Evolutionary conservation across 73 alveolate species (phyloP).

Genomic region (Paramecium sonneborni): DNA sequence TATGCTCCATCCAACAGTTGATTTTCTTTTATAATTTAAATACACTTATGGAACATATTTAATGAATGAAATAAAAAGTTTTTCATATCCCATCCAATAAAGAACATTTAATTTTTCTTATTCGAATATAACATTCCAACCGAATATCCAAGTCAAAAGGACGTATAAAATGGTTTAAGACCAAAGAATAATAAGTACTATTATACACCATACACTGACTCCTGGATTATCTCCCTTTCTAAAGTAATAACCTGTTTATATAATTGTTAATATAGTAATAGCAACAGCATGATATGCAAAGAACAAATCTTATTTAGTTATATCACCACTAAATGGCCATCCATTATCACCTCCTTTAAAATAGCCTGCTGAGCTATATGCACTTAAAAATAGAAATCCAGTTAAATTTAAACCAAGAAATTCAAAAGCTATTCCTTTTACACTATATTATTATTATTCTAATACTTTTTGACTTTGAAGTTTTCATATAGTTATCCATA

Average conservation of each 20-base stretch:
- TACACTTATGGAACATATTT: conserved; percentile 90
- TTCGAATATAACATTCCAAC: background rate
- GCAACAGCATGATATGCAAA: conserved; percentile 92
- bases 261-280: conserved; percentile 72
- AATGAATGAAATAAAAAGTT: conserved; percentile 87
- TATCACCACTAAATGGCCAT: conserved; percentile 71
- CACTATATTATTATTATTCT: conserved; percentile 55
- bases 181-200: conserved; percentile 3
- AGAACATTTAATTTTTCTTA: conserved; percentile 58
- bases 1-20: conserved; percentile 97
- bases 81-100: conserved; percentile 82
- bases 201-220: conserved; percentile 45
- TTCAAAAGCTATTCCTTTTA: conserved; percentile 92
- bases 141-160: background rate
- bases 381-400: conserved; percentile 86
- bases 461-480: conserved; percentile 74
- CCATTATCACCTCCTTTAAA: conserved; percentile 51
- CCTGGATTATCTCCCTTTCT: conserved; percentile 59
- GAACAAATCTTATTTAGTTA: conserved; percentile 82
- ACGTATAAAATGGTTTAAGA: background rate
- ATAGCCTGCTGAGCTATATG: conserved; percentile 82
- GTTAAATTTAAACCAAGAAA: conserved; percentile 85
- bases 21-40: conserved; percentile 83
- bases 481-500: conserved; percentile 89
- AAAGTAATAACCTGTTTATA: conserved; percentile 66